Evolutionary conservation across 106 monocot species (phyloP), one percentile per base, ranked within the genome.

Genomic region (Platanthera zijinensis): DNA sequence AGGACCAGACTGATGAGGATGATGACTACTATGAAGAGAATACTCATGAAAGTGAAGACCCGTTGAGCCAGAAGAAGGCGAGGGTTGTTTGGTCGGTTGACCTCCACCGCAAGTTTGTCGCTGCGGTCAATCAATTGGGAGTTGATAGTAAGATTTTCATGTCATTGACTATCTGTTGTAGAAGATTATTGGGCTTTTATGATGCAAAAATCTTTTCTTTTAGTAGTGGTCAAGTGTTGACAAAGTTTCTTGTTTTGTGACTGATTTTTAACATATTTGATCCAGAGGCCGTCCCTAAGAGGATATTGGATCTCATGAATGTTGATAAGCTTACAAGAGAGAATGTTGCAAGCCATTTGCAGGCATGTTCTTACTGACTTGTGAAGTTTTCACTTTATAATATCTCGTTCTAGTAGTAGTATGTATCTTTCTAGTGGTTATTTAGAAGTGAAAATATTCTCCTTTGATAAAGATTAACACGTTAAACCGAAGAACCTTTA

Each of bases 251-350:
- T 50, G 6, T 52, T 3, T 7, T 76, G 7, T 12, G 8, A 8
- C 66, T 52, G 15, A 71, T 66, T 50, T 57, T 52, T 14, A 7
- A 50, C 15, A 22, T 11, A 51, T 57, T 51, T 82, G 73, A 71
- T 79, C 61, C 88, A 93, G 92, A 93, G 75, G 90, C 90, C 77
- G 90, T 93, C n/a, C 90, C 92, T 12, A 93, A 93, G 84, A 90
- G 84, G 63, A 90, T 93, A 84, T 90, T 93, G 15, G 92, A 93
- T 57, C 82, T 93, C 13, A 93, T 93, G 92, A 87, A 86, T 75
- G 89, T 87, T 69, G 87, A 90, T 3, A 84, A 80, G 77, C 92
- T 93, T 30, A 90, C 92, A 4, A 84, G 90, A 76, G 92, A 93
- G 79, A 93, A 93, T 82, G 92, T 93, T 56, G 92, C 92, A 14